Percentiles rank a stretch among this genome's conserved stretches.
Evolutionary conservation across 257 asterid genomes (phyloP).

Genomic region (Penstemon barbatus): DNA sequence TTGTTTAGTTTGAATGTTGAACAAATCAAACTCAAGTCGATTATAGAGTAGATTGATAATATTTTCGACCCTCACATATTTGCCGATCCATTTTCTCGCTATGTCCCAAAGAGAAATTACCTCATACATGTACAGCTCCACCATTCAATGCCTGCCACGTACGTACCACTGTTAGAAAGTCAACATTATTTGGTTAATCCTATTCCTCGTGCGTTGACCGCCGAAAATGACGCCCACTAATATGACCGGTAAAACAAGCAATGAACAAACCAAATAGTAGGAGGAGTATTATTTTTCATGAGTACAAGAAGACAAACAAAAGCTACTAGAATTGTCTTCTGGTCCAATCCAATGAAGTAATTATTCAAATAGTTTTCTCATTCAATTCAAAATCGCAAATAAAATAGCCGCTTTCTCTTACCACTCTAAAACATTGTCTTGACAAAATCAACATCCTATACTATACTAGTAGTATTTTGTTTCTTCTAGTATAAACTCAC

Average conservation of each 20-base stretch:
- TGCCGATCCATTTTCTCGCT: neutral
- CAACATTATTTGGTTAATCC: constrained; percentile 19
- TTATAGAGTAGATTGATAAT: no score
- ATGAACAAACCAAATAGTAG: no score
- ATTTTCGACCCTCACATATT: neutral
- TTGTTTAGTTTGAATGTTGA: no score
- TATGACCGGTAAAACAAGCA: constrained; percentile 11
- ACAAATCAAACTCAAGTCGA: no score
- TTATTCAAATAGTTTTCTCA: constrained; percentile 14
- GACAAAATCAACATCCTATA: neutral
- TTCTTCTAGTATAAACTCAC: constrained; percentile 12
- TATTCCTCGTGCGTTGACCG: constrained; percentile 27
- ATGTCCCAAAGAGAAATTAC: neutral
- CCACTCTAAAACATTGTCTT: constrained; percentile 17
- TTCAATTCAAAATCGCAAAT: constrained; percentile 38
- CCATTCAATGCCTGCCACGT: constrained; percentile 8
- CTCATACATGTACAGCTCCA: neutral
- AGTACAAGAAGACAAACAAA: neutral
- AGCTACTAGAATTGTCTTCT: constrained; percentile 19
- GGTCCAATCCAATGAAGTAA: neutral
- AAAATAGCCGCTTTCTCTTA: constrained; percentile 39
- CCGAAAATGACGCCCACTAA: neutral
- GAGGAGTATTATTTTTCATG: no score
- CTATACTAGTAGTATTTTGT: neutral
- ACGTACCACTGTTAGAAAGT: neutral